Evolutionary conservation across 139 green algal genomes (phyloP), one percentile per base, ranked within the genome.

Genomic region (Picochlorum sp.): DNA sequence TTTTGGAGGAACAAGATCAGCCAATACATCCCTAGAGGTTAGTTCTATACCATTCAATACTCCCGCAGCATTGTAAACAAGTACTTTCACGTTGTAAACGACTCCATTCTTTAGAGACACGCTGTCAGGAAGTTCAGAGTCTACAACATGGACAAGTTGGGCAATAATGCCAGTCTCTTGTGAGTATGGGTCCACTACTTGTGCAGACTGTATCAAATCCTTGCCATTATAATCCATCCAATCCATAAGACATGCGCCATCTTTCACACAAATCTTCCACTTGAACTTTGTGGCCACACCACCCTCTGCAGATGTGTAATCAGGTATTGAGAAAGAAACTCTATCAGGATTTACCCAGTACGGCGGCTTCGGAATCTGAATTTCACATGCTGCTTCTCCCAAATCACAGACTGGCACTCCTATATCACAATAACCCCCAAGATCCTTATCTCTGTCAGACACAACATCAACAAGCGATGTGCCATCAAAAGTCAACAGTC

Each of bases 71-170:
- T 84, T 88, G 32, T 30, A 67, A 7, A 70, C 77, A 16, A 71
- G 61, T 4, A 89, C 76, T 4, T 60, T 82, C n/a, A 89, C 69
- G 65, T 76, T 81, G 67, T 87, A 87, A 60, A 67, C 32, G 44
- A 30, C 10, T 11, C 76, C 69, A 3, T 71, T 49, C 14, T 62
- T 47, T 26, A 82, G 56, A 1, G 65, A 49, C 28, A 73, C 21
- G 4, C 52, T 44, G 16, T 44, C 28, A 16, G 47, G 44, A 24
- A 65, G 58, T 23, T 38, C 18, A 52, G 38, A 49, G n/a, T 75
- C 62, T 10, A 58, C 32, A 6, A 26, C n/a, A 60, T 72, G 72
- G 2, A 81, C 61, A 13, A 54, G 32, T 32, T 64, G 54, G 28
- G 44, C 34, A 18, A 79, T 34, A 20, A 44, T 41, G 23, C 20